Base-by-base conservation (phyloP, 805 yeast species). In the Kodamaea jinghongensis region DNA sequence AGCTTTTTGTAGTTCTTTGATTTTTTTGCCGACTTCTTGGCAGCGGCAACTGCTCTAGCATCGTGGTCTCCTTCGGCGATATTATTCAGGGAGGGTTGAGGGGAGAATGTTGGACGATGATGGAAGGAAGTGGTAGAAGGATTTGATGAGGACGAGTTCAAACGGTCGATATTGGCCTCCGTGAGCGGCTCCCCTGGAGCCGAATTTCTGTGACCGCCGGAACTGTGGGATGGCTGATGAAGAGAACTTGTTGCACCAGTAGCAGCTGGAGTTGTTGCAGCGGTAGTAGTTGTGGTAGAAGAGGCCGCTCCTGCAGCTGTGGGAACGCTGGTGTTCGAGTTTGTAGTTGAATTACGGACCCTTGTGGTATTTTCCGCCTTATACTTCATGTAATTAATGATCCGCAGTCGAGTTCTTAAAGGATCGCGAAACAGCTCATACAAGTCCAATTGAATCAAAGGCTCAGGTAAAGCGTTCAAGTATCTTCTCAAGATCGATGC, bases 391-490 rank as follows among this genome's bases (percentile, higher is more conserved):
- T 83, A 86, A 50, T 76, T 80, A 28, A 81, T 65, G 25, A 89
- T 75, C 43, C 83, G 70, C 10, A 84, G 80, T 49, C 84, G 70
- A 30, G 73, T 66, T 38, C 77, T 64, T 34, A 91, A 71, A 4
- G 96, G 96, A 28, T 75, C 78, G 52, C 98, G 74, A 56, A 91
- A 93, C 17, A 70, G 69, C 49, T 85, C 87, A 59, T 91, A 93
- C 44, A 79, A 63, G 3, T 74, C 74, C 26, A 87, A 67, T 1
- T 98, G 96, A 14, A 93, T 81, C 41, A 93, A 71, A 0, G 98
- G 98, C 54, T 93, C 98, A 1, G 96, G 95, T 41, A 93, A 73
- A 32, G 88, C 81, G 55, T 89, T 88, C 46, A 93, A 71, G 58
- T 78, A 93, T 41, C 99, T 71, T 57, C 98, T 75, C 42, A 93